Conservation (phyloP, 371 early-diverging fungal species). For the Mortierella sp. region DNA sequence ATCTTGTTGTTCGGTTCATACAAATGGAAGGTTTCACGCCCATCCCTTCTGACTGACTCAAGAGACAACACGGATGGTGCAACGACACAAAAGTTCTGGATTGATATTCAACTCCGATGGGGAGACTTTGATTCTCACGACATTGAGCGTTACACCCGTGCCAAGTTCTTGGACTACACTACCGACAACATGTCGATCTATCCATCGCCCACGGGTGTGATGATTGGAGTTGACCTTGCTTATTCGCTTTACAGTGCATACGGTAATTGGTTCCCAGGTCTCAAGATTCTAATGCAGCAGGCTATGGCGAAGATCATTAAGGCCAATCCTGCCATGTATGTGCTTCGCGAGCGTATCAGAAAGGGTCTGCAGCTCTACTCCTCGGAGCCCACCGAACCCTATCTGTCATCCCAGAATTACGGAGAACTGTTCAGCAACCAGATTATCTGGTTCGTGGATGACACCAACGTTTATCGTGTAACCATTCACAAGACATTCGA, state of each 20-base stretch:
- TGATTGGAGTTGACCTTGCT: constrained; percentile 97
- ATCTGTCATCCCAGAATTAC: constrained; percentile 95
- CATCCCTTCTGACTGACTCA: constrained; percentile 91
- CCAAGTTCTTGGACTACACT: constrained; percentile 98
- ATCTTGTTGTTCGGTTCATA: constrained; percentile 96
- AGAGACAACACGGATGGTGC: constrained; percentile 95
- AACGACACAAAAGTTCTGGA: constrained; percentile 97
- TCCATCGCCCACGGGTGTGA: constrained; percentile 96
- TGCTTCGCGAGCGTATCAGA: constrained; percentile 98
- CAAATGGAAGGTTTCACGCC: constrained; percentile 97
- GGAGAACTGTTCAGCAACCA: constrained; percentile 98
- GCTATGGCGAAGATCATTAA: constrained; percentile 99
- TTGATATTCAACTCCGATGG: constrained; percentile 99
- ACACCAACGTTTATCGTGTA: constrained; percentile 99
- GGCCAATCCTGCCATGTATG: constrained; percentile 97
- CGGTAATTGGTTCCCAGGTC: constrained; percentile 98
- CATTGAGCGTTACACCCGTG: constrained; percentile 97
- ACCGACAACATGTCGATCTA: constrained; percentile 98
- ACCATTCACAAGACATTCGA: constrained; percentile 99
- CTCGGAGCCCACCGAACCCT: constrained; percentile 99
- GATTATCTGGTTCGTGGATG: constrained; percentile 99
- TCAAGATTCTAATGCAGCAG: constrained; percentile 97
- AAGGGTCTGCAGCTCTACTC: constrained; percentile 98
- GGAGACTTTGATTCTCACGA: constrained; percentile 99
- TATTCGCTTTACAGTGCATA: constrained; percentile 95